Base-by-base conservation (phyloP, 2,329 filamentous ascomycete genomes). In the Fusarium heterosporum region DNA sequence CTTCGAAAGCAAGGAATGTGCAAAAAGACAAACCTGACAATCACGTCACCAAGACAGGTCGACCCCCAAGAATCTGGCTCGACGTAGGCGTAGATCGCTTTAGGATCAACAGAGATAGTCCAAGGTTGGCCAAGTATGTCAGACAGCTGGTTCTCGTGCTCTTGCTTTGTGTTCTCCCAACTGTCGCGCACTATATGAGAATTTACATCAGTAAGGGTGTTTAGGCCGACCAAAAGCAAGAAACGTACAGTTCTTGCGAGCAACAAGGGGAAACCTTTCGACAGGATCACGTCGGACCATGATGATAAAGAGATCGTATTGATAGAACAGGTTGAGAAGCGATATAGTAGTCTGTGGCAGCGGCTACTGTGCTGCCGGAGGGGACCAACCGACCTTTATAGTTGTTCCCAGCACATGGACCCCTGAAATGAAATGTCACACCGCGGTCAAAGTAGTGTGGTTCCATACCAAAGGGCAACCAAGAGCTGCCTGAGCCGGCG, bases 261-360 rank as follows among this genome's bases (percentile, higher is more conserved):
- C 70, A 30, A 79, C 81, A 64, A 86, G 81, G 34, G 84, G 78
- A 12, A 86, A 77, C 75, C 84, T 86, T 64, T 81, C 83, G 42
- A 78, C 79, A 9, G 83, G 82, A 10, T 81, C 78, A 47, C 83
- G 79, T 49, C 74, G 71, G 40, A 64, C 32, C 73, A 76, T 75
- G 19, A 13, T 67, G 52, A 16, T 4, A 7, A 8, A 22, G 7
- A 22, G 14, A 19, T n/a, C 14, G 4, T 19, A 14, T 13, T 11
- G 8, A 10, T 22, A 2, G 9, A 28, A 28, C 6, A 12, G 9
- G 13, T 11, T 19, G 7, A 16, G 4, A 28, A 12, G 10, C 29
- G 19, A 4, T 25, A 2, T 11, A 42, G 16, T 36, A 25, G 22
- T 25, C 25, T 16, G 16, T 13, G 8, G 10, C 7, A 29, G 16